Conservation (phyloP, 2,329 filamentous ascomycete genomes). For the Alternaria sp. region DNA sequence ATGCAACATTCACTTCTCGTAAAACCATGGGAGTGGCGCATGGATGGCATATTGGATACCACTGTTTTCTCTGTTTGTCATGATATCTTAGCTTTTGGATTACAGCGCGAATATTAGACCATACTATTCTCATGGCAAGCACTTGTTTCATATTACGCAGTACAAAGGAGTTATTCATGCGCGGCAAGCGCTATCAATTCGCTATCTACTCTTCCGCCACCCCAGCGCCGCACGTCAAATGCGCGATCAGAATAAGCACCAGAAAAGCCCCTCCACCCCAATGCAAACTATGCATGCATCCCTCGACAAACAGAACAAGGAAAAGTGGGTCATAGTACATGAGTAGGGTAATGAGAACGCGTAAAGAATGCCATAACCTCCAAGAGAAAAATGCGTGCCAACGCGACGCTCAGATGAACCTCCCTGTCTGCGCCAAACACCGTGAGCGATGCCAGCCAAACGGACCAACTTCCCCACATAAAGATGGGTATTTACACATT, state of each 20-base stretch:
- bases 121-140: too few species aligned
- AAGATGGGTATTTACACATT: neutral
- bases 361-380: neutral
- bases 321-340: slow-evolving; percentile 5
- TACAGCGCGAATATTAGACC: too few species aligned
- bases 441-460: neutral
- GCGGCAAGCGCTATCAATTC: neutral
- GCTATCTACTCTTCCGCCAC: neutral
- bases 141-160: too few species aligned
- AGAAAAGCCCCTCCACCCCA: neutral
- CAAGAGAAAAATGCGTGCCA: neutral
- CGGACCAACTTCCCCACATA: neutral
- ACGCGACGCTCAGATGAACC: neutral
- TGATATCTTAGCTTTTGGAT: too few species aligned
- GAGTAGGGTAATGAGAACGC: neutral
- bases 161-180: too few species aligned
- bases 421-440: neutral
- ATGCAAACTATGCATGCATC: neutral
- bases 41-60: neutral
- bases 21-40: neutral
- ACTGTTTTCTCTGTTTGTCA: too few species aligned
- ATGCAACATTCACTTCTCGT: too few species aligned
- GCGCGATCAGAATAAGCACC: neutral
- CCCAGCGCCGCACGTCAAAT: neutral
- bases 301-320: neutral